These are phyloP conservation scores for Eimeria praecox DNA, from an alignment of 169 alveolate species.

Conservation along the genomic window DNA sequence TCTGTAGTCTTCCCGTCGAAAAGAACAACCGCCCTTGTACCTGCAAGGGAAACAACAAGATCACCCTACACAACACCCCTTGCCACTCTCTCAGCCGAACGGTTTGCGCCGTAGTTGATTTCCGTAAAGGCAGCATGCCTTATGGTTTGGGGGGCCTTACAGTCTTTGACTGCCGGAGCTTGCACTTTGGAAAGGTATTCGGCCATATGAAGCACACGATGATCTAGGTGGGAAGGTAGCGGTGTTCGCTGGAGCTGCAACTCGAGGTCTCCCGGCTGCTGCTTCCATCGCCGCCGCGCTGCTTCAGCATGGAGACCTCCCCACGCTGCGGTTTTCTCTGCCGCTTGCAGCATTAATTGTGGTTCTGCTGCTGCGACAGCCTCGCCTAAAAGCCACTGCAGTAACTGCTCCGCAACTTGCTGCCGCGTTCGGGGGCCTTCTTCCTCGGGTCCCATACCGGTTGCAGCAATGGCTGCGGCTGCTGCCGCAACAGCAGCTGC, in stretches of 20 bases:
- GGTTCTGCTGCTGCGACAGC: constrained; percentile 61
- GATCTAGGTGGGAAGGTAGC: constrained; percentile 29
- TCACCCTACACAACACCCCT: not conserved
- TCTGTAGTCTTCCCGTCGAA: constrained; percentile 63
- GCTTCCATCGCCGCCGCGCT: constrained; percentile 23
- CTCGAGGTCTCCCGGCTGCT: constrained; percentile 16
- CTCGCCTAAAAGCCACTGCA: constrained; percentile 63
- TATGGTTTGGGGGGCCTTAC: not conserved
- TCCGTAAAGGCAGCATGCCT: not conserved
- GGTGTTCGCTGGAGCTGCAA: constrained; percentile 54
- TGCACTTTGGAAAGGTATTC: constrained; percentile 48
- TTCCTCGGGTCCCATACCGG: not conserved
- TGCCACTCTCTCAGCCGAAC: not conserved
- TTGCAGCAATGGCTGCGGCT: constrained; percentile 21
- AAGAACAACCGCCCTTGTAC: constrained; percentile 47
- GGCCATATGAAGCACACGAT: constrained; percentile 57
- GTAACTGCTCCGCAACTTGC: constrained; percentile 54
- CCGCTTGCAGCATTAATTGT: constrained; percentile 56
- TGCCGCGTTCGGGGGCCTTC: constrained; percentile 45
- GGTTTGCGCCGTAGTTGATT: not conserved
- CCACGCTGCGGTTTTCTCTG: not conserved
- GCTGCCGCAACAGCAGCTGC: constrained; percentile 65
- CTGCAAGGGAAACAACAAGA: not conserved
- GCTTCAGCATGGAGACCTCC: constrained; percentile 68
- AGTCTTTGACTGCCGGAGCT: constrained; percentile 28